A percentile compares a stretch with the other conserved stretches of the same genome.
Conservation (phyloP, 2,329 filamentous ascomycete species). For the Aspergillus neoniger region DNA sequence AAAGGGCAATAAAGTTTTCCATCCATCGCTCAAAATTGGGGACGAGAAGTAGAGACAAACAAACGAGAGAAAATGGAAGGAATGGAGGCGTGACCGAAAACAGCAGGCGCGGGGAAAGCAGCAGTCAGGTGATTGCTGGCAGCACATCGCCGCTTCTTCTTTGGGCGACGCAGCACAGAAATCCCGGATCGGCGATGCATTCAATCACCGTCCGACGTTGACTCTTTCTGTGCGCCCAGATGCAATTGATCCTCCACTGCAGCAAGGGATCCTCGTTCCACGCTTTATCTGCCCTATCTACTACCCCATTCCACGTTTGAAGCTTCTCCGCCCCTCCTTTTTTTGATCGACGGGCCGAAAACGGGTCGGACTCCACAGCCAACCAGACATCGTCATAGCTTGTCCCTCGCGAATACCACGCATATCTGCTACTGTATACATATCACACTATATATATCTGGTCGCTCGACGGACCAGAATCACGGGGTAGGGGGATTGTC, state of each 20-base stretch:
- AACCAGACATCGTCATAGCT: slow-evolving; percentile 8
- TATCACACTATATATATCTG: neutral
- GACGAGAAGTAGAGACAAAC: neutral
- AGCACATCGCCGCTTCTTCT: neutral
- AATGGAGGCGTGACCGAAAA: neutral
- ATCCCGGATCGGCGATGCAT: neutral
- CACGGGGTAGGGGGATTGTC: neutral
- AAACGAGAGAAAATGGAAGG: neutral
- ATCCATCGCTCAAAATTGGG: neutral
- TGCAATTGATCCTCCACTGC: neutral
- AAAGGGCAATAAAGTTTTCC: neutral
- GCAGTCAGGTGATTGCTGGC: slow-evolving; percentile 23
- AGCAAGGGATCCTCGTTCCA: neutral
- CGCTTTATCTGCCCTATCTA: neutral
- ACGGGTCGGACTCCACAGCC: slow-evolving; percentile 9
- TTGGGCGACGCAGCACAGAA: neutral
- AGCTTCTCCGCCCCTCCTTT: neutral
- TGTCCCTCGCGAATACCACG: neutral
- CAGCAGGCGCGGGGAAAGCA: slow-evolving; percentile 23
- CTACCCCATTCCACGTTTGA: neutral
- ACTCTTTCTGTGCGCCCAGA: neutral
- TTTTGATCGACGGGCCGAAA: slow-evolving; percentile 9
- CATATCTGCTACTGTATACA: neutral
- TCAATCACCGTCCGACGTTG: neutral
- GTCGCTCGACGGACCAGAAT: neutral